phyloP scores from a whole-genome alignment of 306 rosid species.

The Prunus padus region DNA sequence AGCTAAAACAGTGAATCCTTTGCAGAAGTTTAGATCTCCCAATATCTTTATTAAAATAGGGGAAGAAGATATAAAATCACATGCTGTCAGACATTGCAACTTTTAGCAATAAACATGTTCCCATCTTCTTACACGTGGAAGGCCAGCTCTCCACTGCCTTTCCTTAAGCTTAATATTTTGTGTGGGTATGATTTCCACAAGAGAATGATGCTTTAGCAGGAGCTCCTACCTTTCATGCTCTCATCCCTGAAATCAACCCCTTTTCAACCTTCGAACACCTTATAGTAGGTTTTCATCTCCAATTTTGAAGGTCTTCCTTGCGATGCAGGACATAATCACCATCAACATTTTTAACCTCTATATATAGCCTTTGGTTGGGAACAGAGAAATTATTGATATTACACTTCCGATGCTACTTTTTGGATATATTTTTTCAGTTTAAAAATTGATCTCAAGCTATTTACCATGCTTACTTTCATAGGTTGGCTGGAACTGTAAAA shows the following conservation, averaged over 20 bases:
- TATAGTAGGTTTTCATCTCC: not conserved
- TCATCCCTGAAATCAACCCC: not conserved
- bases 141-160: not conserved
- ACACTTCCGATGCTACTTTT: not conserved
- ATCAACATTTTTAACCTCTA: not conserved
- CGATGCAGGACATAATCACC: not conserved
- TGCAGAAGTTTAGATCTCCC: not conserved
- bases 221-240: not conserved
- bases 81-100: not conserved
- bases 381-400: not conserved
- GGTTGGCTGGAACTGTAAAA: too few species aligned
- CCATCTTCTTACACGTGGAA: not conserved
- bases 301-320: slow-evolving; percentile 3
- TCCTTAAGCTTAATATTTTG: not conserved
- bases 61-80: not conserved
- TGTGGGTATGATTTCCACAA: not conserved
- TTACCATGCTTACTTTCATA: too few species aligned
- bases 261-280: not conserved
- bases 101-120: not conserved
- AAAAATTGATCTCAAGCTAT: too few species aligned
- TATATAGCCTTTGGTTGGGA: not conserved
- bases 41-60: not conserved
- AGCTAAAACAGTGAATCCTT: not conserved
- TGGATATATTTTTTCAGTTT: too few species aligned
- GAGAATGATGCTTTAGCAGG: not conserved